Evolutionary conservation across 2,329 filamentous ascomycete genomes (phyloP).

Genomic region (Paraphoma sp.): DNA sequence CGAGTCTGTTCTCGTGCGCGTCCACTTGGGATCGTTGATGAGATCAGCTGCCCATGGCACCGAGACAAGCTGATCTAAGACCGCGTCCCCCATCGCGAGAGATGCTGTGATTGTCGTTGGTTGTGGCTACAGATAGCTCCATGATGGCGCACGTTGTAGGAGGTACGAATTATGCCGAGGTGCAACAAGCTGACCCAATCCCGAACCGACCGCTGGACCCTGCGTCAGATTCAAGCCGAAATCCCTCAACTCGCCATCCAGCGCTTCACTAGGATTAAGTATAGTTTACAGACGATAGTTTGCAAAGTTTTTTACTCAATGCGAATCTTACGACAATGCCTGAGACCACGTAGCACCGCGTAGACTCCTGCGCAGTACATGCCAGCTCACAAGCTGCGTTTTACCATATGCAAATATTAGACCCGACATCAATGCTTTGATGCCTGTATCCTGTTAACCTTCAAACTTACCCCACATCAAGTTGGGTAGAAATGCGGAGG

Average conservation of each 20-base stretch:
- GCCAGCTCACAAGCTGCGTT: too few relatives aligned
- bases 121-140: constrained; percentile 1
- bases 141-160: constrained; percentile 5
- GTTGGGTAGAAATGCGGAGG: too few relatives aligned
- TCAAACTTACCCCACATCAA: too few relatives aligned
- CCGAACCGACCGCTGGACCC: background rate
- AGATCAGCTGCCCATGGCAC: constrained; percentile 60
- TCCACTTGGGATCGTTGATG: constrained; percentile 51
- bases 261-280: too few relatives aligned
- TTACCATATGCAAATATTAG: too few relatives aligned
- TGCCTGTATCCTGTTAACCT: too few relatives aligned
- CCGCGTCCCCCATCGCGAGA: constrained; percentile 26
- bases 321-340: too few relatives aligned
- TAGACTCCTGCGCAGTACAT: too few relatives aligned
- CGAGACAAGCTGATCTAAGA: constrained; percentile 30
- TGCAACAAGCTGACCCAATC: background rate
- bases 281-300: too few relatives aligned
- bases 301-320: too few relatives aligned
- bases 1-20: constrained; percentile 47
- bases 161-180: constrained; percentile 1
- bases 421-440: too few relatives aligned
- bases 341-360: too few relatives aligned
- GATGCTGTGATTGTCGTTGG: background rate
- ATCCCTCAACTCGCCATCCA: background rate
- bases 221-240: background rate